phyloP scores from a whole-genome alignment of 345 rosid species.

The Syzygium oleosum region DNA sequence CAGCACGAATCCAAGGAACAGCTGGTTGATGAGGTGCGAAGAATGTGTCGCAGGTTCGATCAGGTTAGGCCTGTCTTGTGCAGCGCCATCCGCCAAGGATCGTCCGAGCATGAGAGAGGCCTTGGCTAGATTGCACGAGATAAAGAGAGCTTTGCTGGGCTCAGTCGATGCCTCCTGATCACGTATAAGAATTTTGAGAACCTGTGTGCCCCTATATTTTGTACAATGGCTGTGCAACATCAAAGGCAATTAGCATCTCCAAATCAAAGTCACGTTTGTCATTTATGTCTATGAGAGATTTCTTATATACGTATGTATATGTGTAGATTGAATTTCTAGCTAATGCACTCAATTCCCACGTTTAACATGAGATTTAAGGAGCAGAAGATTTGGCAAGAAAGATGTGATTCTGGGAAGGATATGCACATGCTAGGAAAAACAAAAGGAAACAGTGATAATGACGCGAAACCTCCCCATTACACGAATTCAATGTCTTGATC shows the following conservation, averaged over 20 bases:
- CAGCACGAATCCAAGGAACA: background rate
- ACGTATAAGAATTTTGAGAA: background rate
- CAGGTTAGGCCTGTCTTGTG: conserved; percentile 11
- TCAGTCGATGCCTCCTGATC: background rate
- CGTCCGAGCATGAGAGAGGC: conserved; percentile 11
- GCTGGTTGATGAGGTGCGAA: background rate
- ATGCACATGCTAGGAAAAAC: background rate
- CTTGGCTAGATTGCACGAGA: conserved; percentile 1
- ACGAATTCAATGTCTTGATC: background rate
- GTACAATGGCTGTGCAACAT: background rate
- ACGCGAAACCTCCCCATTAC: background rate
- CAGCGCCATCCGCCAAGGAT: conserved; percentile 3
- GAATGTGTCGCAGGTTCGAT: background rate
- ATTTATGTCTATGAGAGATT: background rate
- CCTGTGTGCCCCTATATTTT: background rate
- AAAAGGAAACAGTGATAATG: background rate
- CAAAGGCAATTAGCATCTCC: no score
- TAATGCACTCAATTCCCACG: background rate
- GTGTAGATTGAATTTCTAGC: background rate
- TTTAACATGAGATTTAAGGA: background rate
- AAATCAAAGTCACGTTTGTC: background rate
- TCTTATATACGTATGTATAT: background rate
- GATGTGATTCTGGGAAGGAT: background rate
- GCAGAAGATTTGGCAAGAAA: background rate
- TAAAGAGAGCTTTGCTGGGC: background rate